These are phyloP conservation scores for Phaeosphaeria sp. DNA, from an alignment of 2,329 filamentous ascomycete species.

Conservation along the genomic window DNA sequence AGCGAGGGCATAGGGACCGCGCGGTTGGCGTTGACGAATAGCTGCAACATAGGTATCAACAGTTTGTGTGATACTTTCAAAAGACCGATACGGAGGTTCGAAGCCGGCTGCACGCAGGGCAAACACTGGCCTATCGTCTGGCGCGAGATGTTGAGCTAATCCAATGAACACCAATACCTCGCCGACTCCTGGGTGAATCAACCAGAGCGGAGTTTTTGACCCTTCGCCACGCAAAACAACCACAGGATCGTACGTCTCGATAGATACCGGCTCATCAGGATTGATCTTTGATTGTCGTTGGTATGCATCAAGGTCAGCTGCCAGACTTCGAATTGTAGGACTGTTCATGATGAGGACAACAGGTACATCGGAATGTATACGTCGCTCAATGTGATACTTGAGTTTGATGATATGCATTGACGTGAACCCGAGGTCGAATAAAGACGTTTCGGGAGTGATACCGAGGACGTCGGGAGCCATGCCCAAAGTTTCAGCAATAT, in stretches of 20 bases:
- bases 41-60: not conserved
- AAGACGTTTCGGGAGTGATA: not conserved
- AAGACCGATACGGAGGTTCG: not conserved
- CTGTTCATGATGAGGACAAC: not conserved
- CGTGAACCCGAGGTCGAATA: not conserved
- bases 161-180: not conserved
- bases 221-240: not conserved
- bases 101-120: not conserved
- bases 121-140: not conserved
- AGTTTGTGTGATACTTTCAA: not conserved
- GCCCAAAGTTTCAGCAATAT: no score
- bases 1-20: not conserved
- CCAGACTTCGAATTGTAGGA: not conserved
- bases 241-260: not conserved
- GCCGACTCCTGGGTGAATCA: not conserved
- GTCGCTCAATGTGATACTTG: no score
- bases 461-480: no score
- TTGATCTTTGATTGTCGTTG: not conserved
- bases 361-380: not conserved
- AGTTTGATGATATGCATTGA: not conserved
- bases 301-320: no score
- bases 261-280: not conserved
- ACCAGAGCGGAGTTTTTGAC: not conserved
- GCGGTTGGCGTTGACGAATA: not conserved
- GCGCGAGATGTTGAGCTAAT: not conserved